Evolutionary conservation across 2,329 filamentous ascomycete genomes (phyloP), one percentile per base, ranked within the genome.

Genomic region (Whalleya microplaca): DNA sequence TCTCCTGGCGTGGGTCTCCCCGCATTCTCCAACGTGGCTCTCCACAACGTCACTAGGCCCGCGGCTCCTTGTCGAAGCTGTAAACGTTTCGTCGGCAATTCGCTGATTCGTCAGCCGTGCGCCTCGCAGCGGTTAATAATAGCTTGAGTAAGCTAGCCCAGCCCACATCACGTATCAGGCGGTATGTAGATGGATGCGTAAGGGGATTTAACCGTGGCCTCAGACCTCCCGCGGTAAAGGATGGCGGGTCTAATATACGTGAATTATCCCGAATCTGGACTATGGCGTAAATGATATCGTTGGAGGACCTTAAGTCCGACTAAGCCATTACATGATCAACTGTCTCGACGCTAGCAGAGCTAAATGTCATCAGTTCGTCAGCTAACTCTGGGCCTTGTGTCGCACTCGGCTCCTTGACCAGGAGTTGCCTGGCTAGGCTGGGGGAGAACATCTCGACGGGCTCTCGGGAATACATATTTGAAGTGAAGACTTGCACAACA

Each of bases 1-100:
- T 37, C 32, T 37, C 32, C 32, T 37, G 3, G 10, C 32, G 32
- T 37, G 32, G 32, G 32, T 14, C 51, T 52, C 62, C 62, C 62
- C 59, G 56, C 57, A 62, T 60, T 56, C 56, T 48, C 59, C 59
- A 58, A 55, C 42, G 41, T 56, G 48, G 53, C 53, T 53, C 48
- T 63, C 66, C 65, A 64, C 66, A 55, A 48, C 45, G 53, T 18
- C 52, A 47, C 57, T 55, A 61, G 60, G 47, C 55, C 50, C 48
- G 20, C 41, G 49, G 48, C 49, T 47, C 54, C 48, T 61, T 45
- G 41, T 44, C 52, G 51, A 59, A 56, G 56, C 58, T 56, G 47
- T 56, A 48, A 47, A 50, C 45, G 49, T 56, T 55, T 48, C 54
- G 59, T 67, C 65, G 68, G 68, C 66, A 70, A 48, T 67, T 68